Conservation (phyloP, 805 yeast species). For the Cephaloascus fragrans region DNA sequence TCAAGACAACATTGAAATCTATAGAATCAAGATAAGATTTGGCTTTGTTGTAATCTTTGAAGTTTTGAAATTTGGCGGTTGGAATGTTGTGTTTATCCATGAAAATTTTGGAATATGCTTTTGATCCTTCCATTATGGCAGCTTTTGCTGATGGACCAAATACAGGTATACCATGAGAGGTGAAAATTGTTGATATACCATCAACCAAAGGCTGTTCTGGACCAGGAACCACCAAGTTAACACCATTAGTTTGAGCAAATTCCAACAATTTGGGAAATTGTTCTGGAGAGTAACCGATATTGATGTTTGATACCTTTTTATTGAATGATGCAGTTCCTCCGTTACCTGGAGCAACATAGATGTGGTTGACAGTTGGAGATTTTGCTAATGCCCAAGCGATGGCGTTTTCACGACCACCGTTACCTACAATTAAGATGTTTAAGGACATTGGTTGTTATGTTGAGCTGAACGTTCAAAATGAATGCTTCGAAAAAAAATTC, state of each 20-base stretch:
- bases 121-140: slow-evolving; percentile 94
- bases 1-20: slow-evolving; percentile 76
- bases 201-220: slow-evolving; percentile 99
- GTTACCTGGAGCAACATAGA: slow-evolving; percentile 94
- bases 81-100: slow-evolving; percentile 91
- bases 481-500: too few relatives aligned
- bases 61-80: slow-evolving; percentile 84
- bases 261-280: slow-evolving; percentile 63
- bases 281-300: slow-evolving; percentile 53
- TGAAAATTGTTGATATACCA: slow-evolving; percentile 70
- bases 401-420: slow-evolving; percentile 99
- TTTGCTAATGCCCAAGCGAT: slow-evolving; percentile 84
- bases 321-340: slow-evolving; percentile 69
- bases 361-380: slow-evolving; percentile 58
- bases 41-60: slow-evolving; percentile 70
- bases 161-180: slow-evolving; percentile 82
- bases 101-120: slow-evolving; percentile 86
- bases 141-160: slow-evolving; percentile 94
- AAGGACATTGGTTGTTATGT: too few relatives aligned
- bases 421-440: slow-evolving; percentile 81
- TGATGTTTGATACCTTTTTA: slow-evolving; percentile 56
- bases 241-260: slow-evolving; percentile 60
- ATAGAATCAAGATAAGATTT: slow-evolving; percentile 54
- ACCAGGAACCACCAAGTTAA: slow-evolving; percentile 84
- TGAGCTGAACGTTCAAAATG: too few relatives aligned